Evolutionary conservation across 1,284 basidiomycete genomes (phyloP).

Genomic region (Heimioporus retisporus): DNA sequence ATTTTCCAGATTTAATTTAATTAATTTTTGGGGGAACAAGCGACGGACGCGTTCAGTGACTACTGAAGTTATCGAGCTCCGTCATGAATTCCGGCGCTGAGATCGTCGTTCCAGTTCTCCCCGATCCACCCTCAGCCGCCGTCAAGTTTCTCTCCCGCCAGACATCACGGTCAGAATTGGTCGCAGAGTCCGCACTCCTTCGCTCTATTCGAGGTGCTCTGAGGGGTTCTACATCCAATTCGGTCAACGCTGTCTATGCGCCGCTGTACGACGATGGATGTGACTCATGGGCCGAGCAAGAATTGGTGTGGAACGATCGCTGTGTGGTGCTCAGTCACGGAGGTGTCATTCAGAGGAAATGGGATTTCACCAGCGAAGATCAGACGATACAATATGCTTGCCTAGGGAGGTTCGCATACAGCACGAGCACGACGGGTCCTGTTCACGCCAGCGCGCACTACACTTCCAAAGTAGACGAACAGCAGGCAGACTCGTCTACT

Average conservation of each 20-base stretch:
- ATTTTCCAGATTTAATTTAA: too few species aligned
- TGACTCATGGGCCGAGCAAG: conserved; percentile 54
- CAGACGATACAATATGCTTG: conserved; percentile 83
- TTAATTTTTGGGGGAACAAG: too few species aligned
- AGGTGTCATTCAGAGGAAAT: conserved; percentile 77
- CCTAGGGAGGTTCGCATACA: conserved; percentile 77
- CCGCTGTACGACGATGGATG: conserved; percentile 47
- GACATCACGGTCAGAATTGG: conserved; percentile 16
- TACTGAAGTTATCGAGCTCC: not conserved
- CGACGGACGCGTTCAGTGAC: too few species aligned
- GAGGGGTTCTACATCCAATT: conserved; percentile 58
- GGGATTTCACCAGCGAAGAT: conserved; percentile 77
- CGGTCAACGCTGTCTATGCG: conserved; percentile 48
- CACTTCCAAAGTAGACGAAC: conserved; percentile 41
- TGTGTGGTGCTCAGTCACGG: conserved; percentile 79
- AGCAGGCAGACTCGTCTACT: conserved; percentile 44
- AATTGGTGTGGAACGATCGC: conserved; percentile 78
- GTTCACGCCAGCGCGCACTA: conserved; percentile 52
- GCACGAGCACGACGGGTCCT: conserved; percentile 41
- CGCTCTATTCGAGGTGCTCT: conserved; percentile 62
- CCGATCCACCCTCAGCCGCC: conserved; percentile 45
- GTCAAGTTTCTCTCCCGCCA: conserved; percentile 35
- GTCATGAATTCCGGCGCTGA: conserved; percentile 32
- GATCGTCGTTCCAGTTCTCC: conserved; percentile 48
- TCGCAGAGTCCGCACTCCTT: conserved; percentile 56